phyloP scores from a whole-genome alignment of 768 basidiomycete genomes.

The Lactarius psammicola region DNA sequence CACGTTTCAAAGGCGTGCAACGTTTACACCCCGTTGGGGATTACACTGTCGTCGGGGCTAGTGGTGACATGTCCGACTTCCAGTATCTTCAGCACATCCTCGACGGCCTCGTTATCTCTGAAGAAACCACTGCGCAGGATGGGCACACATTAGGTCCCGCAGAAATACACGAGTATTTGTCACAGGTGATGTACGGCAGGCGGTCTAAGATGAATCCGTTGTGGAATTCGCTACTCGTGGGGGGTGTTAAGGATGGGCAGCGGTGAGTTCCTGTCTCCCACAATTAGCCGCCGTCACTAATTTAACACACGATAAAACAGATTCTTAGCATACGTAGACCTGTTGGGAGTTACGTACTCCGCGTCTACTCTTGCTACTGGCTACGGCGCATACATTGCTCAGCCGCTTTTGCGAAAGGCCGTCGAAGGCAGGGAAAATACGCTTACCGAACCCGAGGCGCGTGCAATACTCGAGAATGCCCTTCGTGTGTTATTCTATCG shows the following conservation, averaged over 20 bases:
- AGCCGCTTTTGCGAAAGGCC: constrained; percentile 86
- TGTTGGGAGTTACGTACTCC: constrained; percentile 94
- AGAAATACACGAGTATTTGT: constrained; percentile 91
- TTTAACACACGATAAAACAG: constrained; percentile 40
- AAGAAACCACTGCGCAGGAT: constrained; percentile 81
- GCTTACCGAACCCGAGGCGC: constrained; percentile 77
- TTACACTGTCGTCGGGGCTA: constrained; percentile 85
- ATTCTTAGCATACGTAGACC: constrained; percentile 91
- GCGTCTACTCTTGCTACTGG: constrained; percentile 94
- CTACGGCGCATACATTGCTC: constrained; percentile 89
- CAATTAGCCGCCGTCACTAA: not conserved
- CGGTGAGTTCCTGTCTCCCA: constrained; percentile 47
- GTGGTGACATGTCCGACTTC: constrained; percentile 98
- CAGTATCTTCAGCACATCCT: constrained; percentile 85
- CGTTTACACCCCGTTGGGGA: constrained; percentile 83
- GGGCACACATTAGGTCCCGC: constrained; percentile 79
- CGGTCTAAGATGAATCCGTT: constrained; percentile 88
- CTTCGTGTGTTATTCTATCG: constrained; percentile 96
- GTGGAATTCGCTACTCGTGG: constrained; percentile 94
- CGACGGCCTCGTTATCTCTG: constrained; percentile 64
- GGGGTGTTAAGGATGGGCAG: constrained; percentile 83
- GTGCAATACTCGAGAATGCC: constrained; percentile 73
- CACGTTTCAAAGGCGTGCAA: constrained; percentile 91
- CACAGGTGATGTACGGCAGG: constrained; percentile 86
- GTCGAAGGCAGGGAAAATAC: constrained; percentile 78